Conservation (phyloP, 805 yeast genomes). For the Ogataea allantospora region DNA sequence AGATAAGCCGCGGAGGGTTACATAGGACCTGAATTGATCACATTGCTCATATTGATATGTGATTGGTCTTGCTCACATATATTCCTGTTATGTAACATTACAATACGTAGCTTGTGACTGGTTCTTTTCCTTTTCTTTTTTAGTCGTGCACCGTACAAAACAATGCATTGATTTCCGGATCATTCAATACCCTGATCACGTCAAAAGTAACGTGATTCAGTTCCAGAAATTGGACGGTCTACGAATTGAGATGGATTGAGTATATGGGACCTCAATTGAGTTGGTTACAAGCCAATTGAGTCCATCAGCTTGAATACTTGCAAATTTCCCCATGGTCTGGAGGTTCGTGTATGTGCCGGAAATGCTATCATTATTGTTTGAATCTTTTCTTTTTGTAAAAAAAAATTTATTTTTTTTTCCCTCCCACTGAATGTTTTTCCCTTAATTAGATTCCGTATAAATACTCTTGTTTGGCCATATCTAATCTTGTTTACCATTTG, state of each 20-base stretch:
- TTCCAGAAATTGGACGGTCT: neutral
- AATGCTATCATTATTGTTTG: slow-evolving; percentile 8
- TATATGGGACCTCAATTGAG: slow-evolving; percentile 1
- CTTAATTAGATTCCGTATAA: slow-evolving; percentile 7
- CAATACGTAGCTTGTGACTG: slow-evolving; percentile 6
- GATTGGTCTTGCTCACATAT: neutral
- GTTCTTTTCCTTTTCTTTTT: neutral
- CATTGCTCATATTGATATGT: neutral
- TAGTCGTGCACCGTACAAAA: slow-evolving; percentile 4
- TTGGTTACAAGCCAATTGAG: neutral
- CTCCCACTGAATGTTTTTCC: slow-evolving; percentile 10
- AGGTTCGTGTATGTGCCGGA: slow-evolving; percentile 1
- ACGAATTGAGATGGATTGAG: neutral
- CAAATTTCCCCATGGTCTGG: slow-evolving; percentile 1
- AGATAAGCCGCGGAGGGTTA: too few species aligned
- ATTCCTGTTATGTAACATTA: neutral
- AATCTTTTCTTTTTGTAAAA: slow-evolving; percentile 14
- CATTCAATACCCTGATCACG: slow-evolving; percentile 4
- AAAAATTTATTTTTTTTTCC: slow-evolving; percentile 9
- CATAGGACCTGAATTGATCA: neutral
- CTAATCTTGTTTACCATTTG: slow-evolving; percentile 10
- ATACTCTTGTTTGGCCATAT: slow-evolving; percentile 3
- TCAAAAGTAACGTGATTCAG: slow-evolving; percentile 4
- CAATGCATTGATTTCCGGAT: slow-evolving; percentile 2
- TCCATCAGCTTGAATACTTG: neutral